Evolutionary conservation across 495 filamentous ascomycete species (phyloP).

Genomic region (Aspergillus saccharolyticus): DNA sequence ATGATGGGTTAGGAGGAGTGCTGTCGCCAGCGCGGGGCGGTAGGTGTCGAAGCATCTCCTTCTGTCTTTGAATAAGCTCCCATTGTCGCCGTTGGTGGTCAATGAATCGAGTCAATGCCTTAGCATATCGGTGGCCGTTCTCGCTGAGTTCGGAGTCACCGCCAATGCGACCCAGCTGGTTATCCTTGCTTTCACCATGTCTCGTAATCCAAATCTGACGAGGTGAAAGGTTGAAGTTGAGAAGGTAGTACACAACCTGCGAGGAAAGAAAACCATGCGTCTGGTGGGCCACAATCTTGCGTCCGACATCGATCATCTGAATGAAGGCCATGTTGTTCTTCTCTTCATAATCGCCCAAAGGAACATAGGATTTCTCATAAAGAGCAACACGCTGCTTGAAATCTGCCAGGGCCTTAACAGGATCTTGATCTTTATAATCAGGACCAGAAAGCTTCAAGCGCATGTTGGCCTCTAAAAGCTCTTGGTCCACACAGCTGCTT

Average conservation of each 20-base stretch:
- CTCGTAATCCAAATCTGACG: conserved; percentile 97
- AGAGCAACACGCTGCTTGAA: conserved; percentile 92
- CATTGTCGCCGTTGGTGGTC: conserved; percentile 68
- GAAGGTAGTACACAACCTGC: conserved; percentile 85
- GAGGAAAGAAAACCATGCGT: conserved; percentile 86
- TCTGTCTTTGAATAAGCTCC: conserved; percentile 70
- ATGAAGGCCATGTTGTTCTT: conserved; percentile 84
- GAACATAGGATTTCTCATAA: conserved; percentile 89
- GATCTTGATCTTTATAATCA: conserved; percentile 93
- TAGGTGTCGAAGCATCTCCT: conserved; percentile 63
- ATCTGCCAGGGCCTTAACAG: conserved; percentile 71
- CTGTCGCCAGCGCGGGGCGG: conserved; percentile 83
- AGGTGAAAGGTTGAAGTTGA: conserved; percentile 93
- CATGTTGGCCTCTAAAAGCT: conserved; percentile 92
- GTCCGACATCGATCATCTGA: conserved; percentile 94
- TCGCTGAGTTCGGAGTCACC: conserved; percentile 78
- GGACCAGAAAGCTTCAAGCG: conserved; percentile 94
- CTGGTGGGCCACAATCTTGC: conserved; percentile 86
- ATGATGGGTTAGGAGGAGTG: conserved; percentile 90
- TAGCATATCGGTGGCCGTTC: conserved; percentile 67
- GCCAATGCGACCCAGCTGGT: conserved; percentile 72
- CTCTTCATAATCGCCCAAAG: conserved; percentile 88
- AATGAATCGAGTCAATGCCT: conserved; percentile 70
- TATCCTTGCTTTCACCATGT: conserved; percentile 82
- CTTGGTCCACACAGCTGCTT: conserved; percentile 79